Conservation (phyloP, 2,329 filamentous ascomycete genomes). For the Chlorencoelia australis region DNA sequence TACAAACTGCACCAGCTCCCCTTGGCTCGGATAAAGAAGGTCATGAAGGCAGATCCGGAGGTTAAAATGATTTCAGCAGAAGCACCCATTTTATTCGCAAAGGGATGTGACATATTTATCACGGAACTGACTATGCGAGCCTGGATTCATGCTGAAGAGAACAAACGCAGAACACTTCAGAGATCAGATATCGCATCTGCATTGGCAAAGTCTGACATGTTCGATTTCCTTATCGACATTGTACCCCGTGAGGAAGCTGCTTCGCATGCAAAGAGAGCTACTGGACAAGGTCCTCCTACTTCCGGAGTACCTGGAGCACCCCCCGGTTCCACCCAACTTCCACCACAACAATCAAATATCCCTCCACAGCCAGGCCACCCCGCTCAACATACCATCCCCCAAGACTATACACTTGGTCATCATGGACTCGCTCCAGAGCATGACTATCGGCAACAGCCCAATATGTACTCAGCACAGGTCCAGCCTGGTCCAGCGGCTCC, state of each 20-base stretch:
- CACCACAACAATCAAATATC: conserved; percentile 37
- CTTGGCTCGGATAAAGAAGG: conserved; percentile 97
- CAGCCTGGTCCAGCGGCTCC: conserved; percentile 60
- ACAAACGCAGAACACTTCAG: conserved; percentile 91
- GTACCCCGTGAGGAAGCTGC: conserved; percentile 91
- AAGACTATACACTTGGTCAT: conserved; percentile 48
- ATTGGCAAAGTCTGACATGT: conserved; percentile 97
- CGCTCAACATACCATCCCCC: conserved; percentile 50
- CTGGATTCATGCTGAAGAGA: conserved; percentile 98
- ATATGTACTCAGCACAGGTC: conserved; percentile 75
- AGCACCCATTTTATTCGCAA: conserved; percentile 94
- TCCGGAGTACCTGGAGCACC: conserved; percentile 37
- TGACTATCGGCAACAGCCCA: conserved; percentile 69
- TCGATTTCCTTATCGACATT: conserved; percentile 98
- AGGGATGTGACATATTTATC: conserved; percentile 98
- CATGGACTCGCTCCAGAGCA: conserved; percentile 58
- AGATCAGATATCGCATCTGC: conserved; percentile 94
- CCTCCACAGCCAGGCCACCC: conserved; percentile 36
- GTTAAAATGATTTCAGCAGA: conserved; percentile 99
- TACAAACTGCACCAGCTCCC: conserved; percentile 98
- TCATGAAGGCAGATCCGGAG: conserved; percentile 98
- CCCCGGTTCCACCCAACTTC: conserved; percentile 39
- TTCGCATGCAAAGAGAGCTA: conserved; percentile 69
- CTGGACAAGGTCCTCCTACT: conserved; percentile 32
- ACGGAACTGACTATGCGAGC: conserved; percentile 98